Conservation (phyloP, 2,329 filamentous ascomycete genomes). For the Fusarium zealandicum region DNA sequence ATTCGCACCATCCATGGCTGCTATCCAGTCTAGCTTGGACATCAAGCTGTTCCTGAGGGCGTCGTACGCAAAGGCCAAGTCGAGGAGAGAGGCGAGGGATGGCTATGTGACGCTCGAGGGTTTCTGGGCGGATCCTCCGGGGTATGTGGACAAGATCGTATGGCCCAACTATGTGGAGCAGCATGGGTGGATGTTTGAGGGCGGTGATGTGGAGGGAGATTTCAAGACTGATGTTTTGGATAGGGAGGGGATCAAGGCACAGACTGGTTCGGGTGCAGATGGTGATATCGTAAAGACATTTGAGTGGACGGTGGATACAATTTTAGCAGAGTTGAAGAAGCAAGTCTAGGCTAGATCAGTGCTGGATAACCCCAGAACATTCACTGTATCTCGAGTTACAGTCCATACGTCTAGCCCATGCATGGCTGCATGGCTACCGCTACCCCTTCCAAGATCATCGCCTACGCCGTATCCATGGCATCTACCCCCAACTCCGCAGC, state of each 20-base stretch:
- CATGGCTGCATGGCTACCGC: no score
- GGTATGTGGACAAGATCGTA: slow-evolving; percentile 92
- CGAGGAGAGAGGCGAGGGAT: slow-evolving; percentile 70
- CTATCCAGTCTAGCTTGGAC: slow-evolving; percentile 70
- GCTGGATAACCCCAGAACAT: background rate
- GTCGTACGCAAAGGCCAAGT: slow-evolving; percentile 68
- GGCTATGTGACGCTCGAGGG: slow-evolving; percentile 86
- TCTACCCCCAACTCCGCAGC: background rate
- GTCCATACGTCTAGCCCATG: background rate
- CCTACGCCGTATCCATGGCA: slow-evolving; percentile 7
- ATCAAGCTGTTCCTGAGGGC: slow-evolving; percentile 81
- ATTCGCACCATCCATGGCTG: slow-evolving; percentile 65
- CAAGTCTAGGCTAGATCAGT: slow-evolving; percentile 13
- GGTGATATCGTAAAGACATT: slow-evolving; percentile 68
- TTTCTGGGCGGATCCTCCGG: slow-evolving; percentile 94
- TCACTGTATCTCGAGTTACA: background rate
- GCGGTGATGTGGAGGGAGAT: slow-evolving; percentile 69
- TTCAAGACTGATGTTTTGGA: slow-evolving; percentile 56
- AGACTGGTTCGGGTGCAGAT: slow-evolving; percentile 55
- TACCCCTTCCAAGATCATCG: background rate
- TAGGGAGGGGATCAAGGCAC: slow-evolving; percentile 57
- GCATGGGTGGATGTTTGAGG: slow-evolving; percentile 81
- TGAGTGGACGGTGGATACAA: slow-evolving; percentile 70
- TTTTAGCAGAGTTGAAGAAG: slow-evolving; percentile 59
- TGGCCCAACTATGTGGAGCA: slow-evolving; percentile 92